Evolutionary conservation across 345 rosid genomes (phyloP), one percentile per base, ranked within the genome.

Genomic region (Euphorbia lathyris): DNA sequence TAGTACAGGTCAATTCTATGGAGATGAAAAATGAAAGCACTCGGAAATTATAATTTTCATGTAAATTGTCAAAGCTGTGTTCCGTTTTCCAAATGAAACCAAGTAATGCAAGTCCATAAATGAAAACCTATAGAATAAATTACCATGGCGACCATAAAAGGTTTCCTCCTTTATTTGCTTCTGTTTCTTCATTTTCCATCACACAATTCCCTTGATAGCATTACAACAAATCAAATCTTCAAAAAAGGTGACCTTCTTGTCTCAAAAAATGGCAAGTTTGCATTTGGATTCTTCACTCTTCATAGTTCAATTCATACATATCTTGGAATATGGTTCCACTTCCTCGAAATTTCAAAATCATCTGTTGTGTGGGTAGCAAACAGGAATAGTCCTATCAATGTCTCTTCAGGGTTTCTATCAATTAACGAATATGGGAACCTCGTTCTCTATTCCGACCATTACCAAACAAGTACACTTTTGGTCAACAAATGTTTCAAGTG

Each of bases 311-410:
- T 25, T 26, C 4, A 40, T 0, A 63, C n/a, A 40, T 42, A 63
- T 25, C 52, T 63, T 40, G 67, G 67, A 63, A 63, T 63, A 40
- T 63, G 52, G 67, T 63, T 38, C 34, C 20, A 62, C 40, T 63
- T 38, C 34, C 20, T 36, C 40, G 9, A 36, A 38, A 22, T 62
- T 62, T n/a, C 65, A n/a, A 16, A 62, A 38, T 16, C 51, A 45
- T 1, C 51, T 16, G 51, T 45, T 45, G 51, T 45, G 13, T 45
- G 51, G 51, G 51, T 36, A 10, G 65, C 65, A 19, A 62, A 62
- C 27, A 36, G 27, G 48, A 38, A 36, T 1, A 36, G 11, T n/a
- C 65, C 48, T 9, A 38, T 62, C 48, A 62, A 22, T 20, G 65
- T 17, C 48, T 62, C 48, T 4, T 36, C 65, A 1, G 65, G 16